These are phyloP conservation scores for Massariosphaeria phaeospora DNA, from an alignment of 495 filamentous ascomycete genomes.

Conservation along the genomic window DNA sequence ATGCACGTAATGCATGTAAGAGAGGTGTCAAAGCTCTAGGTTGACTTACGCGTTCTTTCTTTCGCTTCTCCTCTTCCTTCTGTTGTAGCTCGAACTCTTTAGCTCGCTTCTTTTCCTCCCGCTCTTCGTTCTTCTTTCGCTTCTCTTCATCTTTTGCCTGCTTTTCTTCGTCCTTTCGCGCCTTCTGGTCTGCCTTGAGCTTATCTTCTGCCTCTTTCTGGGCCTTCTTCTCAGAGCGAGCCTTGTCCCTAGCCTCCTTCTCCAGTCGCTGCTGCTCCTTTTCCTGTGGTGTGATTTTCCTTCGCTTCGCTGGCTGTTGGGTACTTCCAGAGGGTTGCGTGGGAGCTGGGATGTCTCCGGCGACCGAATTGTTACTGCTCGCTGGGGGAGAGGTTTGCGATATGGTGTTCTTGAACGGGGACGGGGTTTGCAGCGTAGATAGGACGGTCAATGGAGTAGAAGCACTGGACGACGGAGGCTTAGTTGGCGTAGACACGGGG, in stretches of 20 bases:
- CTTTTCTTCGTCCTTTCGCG: conserved; percentile 47
- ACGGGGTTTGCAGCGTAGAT: conserved; percentile 32
- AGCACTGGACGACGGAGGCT: conserved; percentile 5
- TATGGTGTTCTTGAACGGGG: conserved; percentile 1
- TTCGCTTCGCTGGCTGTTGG: conserved; percentile 27
- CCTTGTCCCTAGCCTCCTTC: conserved; percentile 34
- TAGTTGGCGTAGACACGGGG: conserved; percentile 13
- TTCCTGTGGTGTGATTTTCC: conserved; percentile 25
- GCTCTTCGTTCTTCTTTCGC: conserved; percentile 40
- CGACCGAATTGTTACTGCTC: conserved; percentile 22
- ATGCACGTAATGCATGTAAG: too few relatives aligned
- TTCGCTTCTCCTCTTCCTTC: conserved; percentile 50
- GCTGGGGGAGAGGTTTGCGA: conserved; percentile 20
- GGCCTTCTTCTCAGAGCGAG: conserved; percentile 38
- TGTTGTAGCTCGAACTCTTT: conserved; percentile 40
- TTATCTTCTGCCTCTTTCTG: conserved; percentile 45
- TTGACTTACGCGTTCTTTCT: conserved; percentile 44
- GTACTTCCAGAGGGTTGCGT: not conserved
- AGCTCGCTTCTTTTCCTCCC: conserved; percentile 46
- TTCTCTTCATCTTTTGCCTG: conserved; percentile 42
- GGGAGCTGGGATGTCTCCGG: conserved; percentile 1
- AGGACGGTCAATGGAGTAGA: conserved; percentile 34
- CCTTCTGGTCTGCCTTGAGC: conserved; percentile 32
- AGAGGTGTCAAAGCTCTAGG: not conserved
- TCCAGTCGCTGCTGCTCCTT: conserved; percentile 11